Conservation (phyloP, 768 basidiomycete species). For the Suillus fuscotomentosus region DNA sequence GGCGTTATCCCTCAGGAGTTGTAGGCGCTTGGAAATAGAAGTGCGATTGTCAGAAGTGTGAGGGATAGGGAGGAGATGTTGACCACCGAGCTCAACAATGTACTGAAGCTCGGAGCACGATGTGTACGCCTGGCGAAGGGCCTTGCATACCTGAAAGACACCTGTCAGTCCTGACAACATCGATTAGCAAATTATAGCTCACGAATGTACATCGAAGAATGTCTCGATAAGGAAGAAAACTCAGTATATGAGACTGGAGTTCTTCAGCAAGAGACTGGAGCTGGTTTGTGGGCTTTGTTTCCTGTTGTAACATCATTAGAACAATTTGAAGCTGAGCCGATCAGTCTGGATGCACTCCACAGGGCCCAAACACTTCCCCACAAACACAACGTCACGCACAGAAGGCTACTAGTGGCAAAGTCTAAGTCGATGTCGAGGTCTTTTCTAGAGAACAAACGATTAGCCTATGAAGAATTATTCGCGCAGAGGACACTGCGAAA, state of each 20-base stretch:
- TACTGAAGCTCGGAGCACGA: not conserved
- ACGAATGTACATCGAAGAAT: not conserved
- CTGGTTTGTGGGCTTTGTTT: not conserved
- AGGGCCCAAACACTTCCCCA: not conserved
- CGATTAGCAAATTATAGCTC: not conserved
- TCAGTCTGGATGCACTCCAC: not conserved
- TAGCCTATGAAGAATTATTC: slow-evolving; percentile 5
- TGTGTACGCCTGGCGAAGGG: not conserved
- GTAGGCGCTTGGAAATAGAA: not conserved
- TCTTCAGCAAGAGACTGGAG: not conserved
- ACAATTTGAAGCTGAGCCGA: not conserved
- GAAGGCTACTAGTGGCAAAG: not conserved
- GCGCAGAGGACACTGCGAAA: slow-evolving; percentile 10
- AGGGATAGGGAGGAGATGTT: not conserved
- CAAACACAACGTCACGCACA: not conserved
- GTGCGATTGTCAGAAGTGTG: not conserved
- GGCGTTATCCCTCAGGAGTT: not conserved
- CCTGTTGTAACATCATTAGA: not conserved
- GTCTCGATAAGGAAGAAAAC: not conserved
- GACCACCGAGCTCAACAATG: not conserved
- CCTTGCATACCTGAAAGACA: not conserved
- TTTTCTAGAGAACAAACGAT: not conserved
- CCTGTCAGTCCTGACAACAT: not conserved
- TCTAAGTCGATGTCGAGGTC: not conserved
- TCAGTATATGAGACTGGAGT: not conserved